phyloP scores from a whole-genome alignment of 169 alveolate genomes.

The Pseudocohnilembus persalinus region DNA sequence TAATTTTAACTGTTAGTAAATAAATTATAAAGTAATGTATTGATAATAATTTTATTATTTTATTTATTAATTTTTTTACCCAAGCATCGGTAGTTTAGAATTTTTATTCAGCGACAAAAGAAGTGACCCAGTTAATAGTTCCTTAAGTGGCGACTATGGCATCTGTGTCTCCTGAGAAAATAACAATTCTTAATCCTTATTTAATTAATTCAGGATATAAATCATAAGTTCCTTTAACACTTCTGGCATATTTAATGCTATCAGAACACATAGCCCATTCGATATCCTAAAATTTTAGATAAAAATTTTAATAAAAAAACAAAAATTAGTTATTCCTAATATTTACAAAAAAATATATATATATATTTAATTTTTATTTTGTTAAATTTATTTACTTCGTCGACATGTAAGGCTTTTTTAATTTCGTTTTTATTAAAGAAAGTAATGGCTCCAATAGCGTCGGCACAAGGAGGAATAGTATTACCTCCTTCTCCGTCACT shows the following conservation, averaged over 20 bases:
- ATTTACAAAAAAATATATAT: no score
- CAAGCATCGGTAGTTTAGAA: neutral
- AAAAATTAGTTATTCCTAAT: no score
- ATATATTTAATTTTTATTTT: no score
- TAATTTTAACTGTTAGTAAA: no score
- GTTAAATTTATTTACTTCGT: no score
- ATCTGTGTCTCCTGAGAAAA: slow-evolving; percentile 75
- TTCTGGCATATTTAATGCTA: neutral
- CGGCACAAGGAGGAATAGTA: neutral
- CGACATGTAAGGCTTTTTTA: neutral
- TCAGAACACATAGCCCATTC: neutral
- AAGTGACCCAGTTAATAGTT: slow-evolving; percentile 66
- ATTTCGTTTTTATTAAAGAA: neutral
- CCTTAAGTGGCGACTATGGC: slow-evolving; percentile 77
- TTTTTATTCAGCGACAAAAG: slow-evolving; percentile 24
- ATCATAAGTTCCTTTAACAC: neutral
- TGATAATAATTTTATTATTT: no score
- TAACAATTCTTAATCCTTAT: slow-evolving; percentile 49
- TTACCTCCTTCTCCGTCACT: no score
- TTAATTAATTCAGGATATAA: slow-evolving; percentile 20
- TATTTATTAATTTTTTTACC: no score
- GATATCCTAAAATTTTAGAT: no score
- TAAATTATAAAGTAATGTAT: no score
- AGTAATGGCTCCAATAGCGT: neutral
- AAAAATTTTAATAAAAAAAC: no score